Evolutionary conservation across 345 rosid genomes (phyloP), one percentile per base, ranked within the genome.

Genomic region (Passiflora organensis): DNA sequence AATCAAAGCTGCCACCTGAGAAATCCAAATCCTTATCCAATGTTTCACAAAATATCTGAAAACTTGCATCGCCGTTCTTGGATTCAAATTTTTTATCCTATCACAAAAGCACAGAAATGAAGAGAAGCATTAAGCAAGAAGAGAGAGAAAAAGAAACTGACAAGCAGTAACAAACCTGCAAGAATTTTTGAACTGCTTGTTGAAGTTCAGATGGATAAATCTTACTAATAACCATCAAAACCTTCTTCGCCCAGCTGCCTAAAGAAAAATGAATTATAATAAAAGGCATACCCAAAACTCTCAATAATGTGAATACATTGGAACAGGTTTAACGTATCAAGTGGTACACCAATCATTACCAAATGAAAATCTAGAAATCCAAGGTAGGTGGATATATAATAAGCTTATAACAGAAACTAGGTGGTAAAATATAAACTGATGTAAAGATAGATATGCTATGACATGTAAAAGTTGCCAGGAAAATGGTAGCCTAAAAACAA

Each of bases 231-330:
- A 66, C 79, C 67, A 72, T 68, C 67, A 93, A 68, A 60, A 79
- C 74, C 47, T 77, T 72, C 76, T 82, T 84, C 32, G 78, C 87
- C 95, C 93, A 78, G 65, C 70, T 72, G 60, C 93, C 98, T 91
- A 57, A 19, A n/a, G 50, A 54, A 67, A 62, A 65, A 38, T 14
- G 6, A 42, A 28, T 13, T 15, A 41, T 5, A 41, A 15, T 15
- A 41, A 41, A 41, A 15, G 43, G n/a, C 0, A 41, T 41, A 41
- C 13, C n/a, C 43, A n/a, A n/a, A n/a, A n/a, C n/a, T n/a, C n/a
- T n/a, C n/a, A n/a, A n/a, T n/a, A n/a, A n/a, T n/a, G n/a, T n/a
- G n/a, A n/a, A n/a, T n/a, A n/a, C n/a, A n/a, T n/a, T 15, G 3
- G 13, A 41, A 28, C 34, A 28, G 8, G 34, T 8, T 28, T 28